phyloP scores from a whole-genome alignment of 164 flowering plant species.

The Aristolochia contorta region DNA sequence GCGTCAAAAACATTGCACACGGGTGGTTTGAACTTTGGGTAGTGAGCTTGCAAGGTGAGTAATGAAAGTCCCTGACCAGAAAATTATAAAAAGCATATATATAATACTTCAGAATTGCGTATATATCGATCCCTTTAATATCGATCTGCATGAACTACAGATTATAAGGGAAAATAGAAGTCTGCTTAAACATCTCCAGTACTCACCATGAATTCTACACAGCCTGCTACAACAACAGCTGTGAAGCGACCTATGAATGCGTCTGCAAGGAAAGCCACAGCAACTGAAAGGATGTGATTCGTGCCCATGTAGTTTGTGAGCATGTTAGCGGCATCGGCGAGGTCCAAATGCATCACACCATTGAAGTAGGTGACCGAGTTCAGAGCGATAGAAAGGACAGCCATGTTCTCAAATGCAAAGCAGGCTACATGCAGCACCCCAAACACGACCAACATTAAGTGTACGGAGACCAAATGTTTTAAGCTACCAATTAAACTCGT shows the following conservation, averaged over 20 bases:
- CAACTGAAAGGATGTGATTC: slow-evolving; percentile 39
- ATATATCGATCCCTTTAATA: background rate
- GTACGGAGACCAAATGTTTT: background rate
- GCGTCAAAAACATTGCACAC: slow-evolving; percentile 26
- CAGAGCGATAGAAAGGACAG: slow-evolving; percentile 36
- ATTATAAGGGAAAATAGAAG: background rate
- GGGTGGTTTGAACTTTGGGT: slow-evolving; percentile 35
- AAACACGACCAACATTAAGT: background rate
- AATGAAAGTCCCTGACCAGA: slow-evolving; percentile 38
- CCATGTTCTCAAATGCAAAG: slow-evolving; percentile 43
- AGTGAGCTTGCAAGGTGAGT: slow-evolving; percentile 56
- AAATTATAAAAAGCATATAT: background rate
- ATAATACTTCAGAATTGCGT: background rate
- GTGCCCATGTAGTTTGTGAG: slow-evolving; percentile 55
- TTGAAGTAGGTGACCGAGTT: slow-evolving; percentile 55
- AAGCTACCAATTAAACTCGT: background rate
- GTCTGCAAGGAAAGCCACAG: slow-evolving; percentile 45
- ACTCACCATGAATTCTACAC: background rate
- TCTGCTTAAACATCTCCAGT: background rate
- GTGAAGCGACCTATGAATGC: slow-evolving; percentile 42
- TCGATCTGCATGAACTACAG: no score
- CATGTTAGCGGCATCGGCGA: slow-evolving; percentile 48
- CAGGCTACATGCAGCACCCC: slow-evolving; percentile 25
- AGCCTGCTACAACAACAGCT: slow-evolving; percentile 18
- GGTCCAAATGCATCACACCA: slow-evolving; percentile 41